Percentiles rank a stretch among this genome's conserved stretches.
phyloP scores from a whole-genome alignment of 306 rosid genomes.

The Acacia crassicarpa region DNA sequence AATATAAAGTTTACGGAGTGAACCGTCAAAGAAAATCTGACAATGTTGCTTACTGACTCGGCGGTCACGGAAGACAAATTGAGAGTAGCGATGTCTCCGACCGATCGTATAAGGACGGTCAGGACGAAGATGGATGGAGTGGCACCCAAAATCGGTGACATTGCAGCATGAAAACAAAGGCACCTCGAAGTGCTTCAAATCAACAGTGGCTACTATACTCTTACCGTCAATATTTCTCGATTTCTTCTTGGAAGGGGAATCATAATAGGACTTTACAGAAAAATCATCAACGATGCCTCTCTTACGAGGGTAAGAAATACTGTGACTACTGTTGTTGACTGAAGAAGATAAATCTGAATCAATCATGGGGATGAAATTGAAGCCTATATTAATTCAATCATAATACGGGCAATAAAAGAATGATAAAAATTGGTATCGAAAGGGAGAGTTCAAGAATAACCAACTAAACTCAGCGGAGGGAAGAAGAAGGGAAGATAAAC shows the following conservation, averaged over 20 bases:
- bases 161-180: constrained; percentile 41
- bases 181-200: constrained; percentile 38
- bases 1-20: constrained; percentile 53
- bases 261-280: not conserved
- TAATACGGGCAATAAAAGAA: not conserved
- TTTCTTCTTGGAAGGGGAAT: not conserved
- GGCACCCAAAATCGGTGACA: constrained; percentile 26
- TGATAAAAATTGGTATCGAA: not conserved
- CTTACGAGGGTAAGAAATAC: not conserved
- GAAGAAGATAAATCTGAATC: constrained; percentile 4
- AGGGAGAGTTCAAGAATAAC: not conserved
- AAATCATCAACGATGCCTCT: constrained; percentile 20
- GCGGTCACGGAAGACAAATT: constrained; percentile 54
- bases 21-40: constrained; percentile 55
- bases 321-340: not conserved
- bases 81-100: constrained; percentile 38
- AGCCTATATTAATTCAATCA: not conserved
- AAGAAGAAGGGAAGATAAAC: not conserved
- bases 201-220: constrained; percentile 28
- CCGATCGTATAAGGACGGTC: constrained; percentile 59
- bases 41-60: constrained; percentile 69
- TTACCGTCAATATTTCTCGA: not conserved
- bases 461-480: not conserved
- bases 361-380: constrained; percentile 16
- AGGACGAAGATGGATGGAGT: constrained; percentile 42